Evolutionary conservation across 768 basidiomycete genomes (phyloP), one percentile per base, ranked within the genome.

Genomic region (Mycena leptocephala): DNA sequence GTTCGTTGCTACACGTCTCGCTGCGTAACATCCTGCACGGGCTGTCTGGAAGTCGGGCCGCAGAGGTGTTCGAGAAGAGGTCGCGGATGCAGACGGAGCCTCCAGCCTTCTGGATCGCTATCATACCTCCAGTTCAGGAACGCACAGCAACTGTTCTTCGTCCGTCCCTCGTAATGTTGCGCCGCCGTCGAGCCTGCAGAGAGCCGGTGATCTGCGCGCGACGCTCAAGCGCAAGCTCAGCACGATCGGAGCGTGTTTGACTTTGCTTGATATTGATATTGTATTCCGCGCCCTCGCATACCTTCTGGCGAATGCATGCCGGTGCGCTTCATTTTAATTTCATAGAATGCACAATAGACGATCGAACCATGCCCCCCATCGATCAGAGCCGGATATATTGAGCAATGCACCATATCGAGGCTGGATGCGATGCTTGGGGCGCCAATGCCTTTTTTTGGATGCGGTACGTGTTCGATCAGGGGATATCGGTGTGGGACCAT

Each of bases 171-270:
- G 37, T 39, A 65, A 30, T 46, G 43, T 65, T 20, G 43, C 24
- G 8, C 30, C 22, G n/a, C n/a, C 43, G 10, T 18, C 63, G 30
- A 65, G 43, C 43, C 10, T 20, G 9, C 20, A 24, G 46, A 39
- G 33, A 18, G 28, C 20, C 32, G 33, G 55, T 67, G 73, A 74
- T 74, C 73, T 69, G 61, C 66, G 46, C 39, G 64, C 32, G 65
- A 74, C 24, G 35, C 59, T 74, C 65, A 68, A 62, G 61, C 73
- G 59, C 61, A 70, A 75, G 68, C 74, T 75, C 68, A 70, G 20
- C 62, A 75, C 68, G 74, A 75, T 75, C 68, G 74, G 65, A 33
- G 64, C 24, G 72, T 48, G 64, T 51, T 73, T 48, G 53, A 28
- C 63, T 65, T 41, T 41, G 14, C 16, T 33, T 46, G 9, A 24